A percentile compares a stretch with the other conserved stretches of the same genome.
Evolutionary conservation across 306 rosid species (phyloP).

Genomic region (Castanospermum australe): DNA sequence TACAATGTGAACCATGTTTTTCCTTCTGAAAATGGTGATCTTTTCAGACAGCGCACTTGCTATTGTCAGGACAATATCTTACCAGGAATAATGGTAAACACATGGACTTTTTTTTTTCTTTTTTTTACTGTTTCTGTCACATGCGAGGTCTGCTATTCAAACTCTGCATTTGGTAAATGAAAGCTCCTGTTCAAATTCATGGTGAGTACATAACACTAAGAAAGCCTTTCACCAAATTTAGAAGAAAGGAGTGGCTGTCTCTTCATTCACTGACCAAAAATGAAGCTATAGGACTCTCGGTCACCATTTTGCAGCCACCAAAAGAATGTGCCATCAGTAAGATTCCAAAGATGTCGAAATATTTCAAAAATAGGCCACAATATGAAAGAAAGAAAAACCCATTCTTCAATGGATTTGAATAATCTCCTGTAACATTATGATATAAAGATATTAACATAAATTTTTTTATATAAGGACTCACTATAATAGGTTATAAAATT

Average conservation of each 20-base stretch:
- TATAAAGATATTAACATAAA: too few species aligned
- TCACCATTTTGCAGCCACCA: not conserved
- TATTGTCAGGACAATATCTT: not conserved
- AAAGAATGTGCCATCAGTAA: not conserved
- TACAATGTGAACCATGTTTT: not conserved
- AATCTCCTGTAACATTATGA: too few species aligned
- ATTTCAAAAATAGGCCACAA: not conserved
- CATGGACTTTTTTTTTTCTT: not conserved
- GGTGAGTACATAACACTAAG: not conserved
- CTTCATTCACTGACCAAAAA: not conserved
- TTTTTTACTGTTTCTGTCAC: not conserved
- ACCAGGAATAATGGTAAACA: not conserved
- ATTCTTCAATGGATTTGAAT: not conserved
- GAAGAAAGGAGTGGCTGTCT: not conserved
- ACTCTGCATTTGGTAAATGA: not conserved
- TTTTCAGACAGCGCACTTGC: not conserved
- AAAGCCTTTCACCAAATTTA: not conserved
- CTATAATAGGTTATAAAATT: too few species aligned
- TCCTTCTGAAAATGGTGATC: not conserved
- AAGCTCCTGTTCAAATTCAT: not conserved
- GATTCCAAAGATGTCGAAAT: not conserved
- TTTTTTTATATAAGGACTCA: too few species aligned
- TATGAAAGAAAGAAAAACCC: not conserved
- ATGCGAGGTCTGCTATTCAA: not conserved
- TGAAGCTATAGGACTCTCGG: not conserved